Evolutionary conservation across 2,329 filamentous ascomycete species (phyloP), one percentile per base, ranked within the genome.

Genomic region (Neodidymelliopsis sp.): DNA sequence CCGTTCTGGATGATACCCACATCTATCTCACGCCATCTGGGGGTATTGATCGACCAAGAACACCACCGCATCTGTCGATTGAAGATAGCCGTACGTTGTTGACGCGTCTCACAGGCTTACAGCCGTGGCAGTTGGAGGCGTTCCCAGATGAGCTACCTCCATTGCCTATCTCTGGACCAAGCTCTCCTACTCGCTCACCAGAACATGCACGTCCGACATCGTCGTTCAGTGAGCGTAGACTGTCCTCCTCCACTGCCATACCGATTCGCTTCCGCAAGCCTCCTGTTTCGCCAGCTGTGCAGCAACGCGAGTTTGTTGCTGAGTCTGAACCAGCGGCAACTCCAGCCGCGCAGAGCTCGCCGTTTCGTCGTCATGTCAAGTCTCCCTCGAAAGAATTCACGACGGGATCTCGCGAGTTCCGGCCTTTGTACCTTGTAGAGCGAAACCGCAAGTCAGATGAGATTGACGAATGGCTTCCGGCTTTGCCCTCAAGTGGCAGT

Each of bases 371-470:
- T 23, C 77, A 79, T 53, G 69, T 71, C 34, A 77, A 80, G 25
- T 72, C 76, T 1, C 74, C 72, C 41, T 83, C 81, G 1, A 74
- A 75, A 4, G 80, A 84, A 53, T 83, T 83, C 64, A 78, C 74
- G 51, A 73, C 72, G 33, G n/a, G n/a, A n/a, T 83, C 74, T 56
- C 81, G 80, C 13, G 90, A 94, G 66, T 87, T 92, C 63, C 86
- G 89, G 59, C 92, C 92, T 0, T 76, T 97, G 7, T 93, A 89
- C 72, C 84, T 96, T 16, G 84, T 96, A 6, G 89, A 95, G 70
- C 85, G 79, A 22, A 83, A 71, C 33, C 58, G 69, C 16, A 72
- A 73, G 44, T 57, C 64, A 15, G 53, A 61, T 16, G 67, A 70
- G 25, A 43, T 66, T 11, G 62, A 65, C 4, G 72, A 78, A 30